Evolutionary conservation across 768 basidiomycete genomes (phyloP).

Genomic region (Omphalotus guepiniiformis): DNA sequence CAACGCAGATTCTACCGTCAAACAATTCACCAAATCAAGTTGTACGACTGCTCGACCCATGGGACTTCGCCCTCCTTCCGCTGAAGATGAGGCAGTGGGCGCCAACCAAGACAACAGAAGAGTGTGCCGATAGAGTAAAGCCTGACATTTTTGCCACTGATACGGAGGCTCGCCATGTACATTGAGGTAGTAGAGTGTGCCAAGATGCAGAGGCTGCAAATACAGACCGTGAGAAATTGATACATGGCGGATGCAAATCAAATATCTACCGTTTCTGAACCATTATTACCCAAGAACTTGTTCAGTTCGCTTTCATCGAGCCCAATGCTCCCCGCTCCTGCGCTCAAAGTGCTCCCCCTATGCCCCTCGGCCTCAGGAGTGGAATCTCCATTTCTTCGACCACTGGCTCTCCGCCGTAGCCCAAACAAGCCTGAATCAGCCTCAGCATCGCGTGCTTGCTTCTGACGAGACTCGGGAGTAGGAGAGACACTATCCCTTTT

Average conservation of each 20-base stretch:
- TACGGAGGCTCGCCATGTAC: slow-evolving; percentile 81
- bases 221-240: slow-evolving; percentile 16
- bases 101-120: slow-evolving; percentile 86
- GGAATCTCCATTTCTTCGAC: slow-evolving; percentile 1
- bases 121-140: slow-evolving; percentile 77
- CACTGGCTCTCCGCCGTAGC: slow-evolving; percentile 36
- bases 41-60: slow-evolving; percentile 77
- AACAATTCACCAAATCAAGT: slow-evolving; percentile 82
- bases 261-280: slow-evolving; percentile 34
- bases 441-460: slow-evolving; percentile 6
- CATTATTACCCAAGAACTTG: slow-evolving; percentile 5
- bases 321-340: not conserved
- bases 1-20: slow-evolving; percentile 77
- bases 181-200: slow-evolving; percentile 87
- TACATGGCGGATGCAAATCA: slow-evolving; percentile 2
- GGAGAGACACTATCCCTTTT: slow-evolving; percentile 6
- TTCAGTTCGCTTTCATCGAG: slow-evolving; percentile 8
- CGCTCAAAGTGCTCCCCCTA: slow-evolving; percentile 1
- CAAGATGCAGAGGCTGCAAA: slow-evolving; percentile 79
- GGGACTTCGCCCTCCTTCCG: not conserved
- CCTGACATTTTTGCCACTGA: slow-evolving; percentile 79
- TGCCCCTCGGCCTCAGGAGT: not conserved
- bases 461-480: slow-evolving; percentile 1
- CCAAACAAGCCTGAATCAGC: slow-evolving; percentile 46
- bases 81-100: slow-evolving; percentile 49